Conservation (phyloP, 2,329 filamentous ascomycete species). For the Cladophialophora psammophila region DNA sequence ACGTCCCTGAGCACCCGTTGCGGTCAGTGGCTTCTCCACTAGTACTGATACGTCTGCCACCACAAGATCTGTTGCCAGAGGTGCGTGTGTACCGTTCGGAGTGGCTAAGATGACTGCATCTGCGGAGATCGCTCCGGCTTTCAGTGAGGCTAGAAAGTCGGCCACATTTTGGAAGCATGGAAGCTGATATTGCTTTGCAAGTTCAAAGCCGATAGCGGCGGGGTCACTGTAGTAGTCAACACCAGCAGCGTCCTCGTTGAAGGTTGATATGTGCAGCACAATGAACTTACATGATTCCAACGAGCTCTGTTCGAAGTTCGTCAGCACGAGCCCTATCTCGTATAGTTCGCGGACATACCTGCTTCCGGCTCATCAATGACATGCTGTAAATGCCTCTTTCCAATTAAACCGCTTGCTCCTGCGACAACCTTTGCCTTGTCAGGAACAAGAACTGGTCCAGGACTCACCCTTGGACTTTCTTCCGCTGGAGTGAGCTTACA, state of each 20-base stretch:
- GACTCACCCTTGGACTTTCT: background rate
- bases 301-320: slow-evolving; percentile 2
- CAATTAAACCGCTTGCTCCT: slow-evolving; percentile 24
- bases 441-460: background rate
- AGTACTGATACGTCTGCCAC: slow-evolving; percentile 28
- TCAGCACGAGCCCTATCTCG: background rate
- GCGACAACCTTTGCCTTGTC: slow-evolving; percentile 13
- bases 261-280: background rate
- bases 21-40: slow-evolving; percentile 34
- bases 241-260: too few species aligned
- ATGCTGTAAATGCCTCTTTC: slow-evolving; percentile 19
- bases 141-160: slow-evolving; percentile 1
- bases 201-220: background rate
- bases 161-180: background rate
- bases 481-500: background rate
- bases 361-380: slow-evolving; percentile 15
- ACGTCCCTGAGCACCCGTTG: slow-evolving; percentile 2
- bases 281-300: slow-evolving; percentile 3
- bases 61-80: slow-evolving; percentile 23
- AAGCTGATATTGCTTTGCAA: background rate
- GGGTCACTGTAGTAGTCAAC: background rate
- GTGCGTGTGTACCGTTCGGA: slow-evolving; percentile 31
- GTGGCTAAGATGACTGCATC: slow-evolving; percentile 33
- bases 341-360: background rate
- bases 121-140: background rate